phyloP scores from a whole-genome alignment of 1,284 basidiomycete genomes.

The Blastosporella zonata region DNA sequence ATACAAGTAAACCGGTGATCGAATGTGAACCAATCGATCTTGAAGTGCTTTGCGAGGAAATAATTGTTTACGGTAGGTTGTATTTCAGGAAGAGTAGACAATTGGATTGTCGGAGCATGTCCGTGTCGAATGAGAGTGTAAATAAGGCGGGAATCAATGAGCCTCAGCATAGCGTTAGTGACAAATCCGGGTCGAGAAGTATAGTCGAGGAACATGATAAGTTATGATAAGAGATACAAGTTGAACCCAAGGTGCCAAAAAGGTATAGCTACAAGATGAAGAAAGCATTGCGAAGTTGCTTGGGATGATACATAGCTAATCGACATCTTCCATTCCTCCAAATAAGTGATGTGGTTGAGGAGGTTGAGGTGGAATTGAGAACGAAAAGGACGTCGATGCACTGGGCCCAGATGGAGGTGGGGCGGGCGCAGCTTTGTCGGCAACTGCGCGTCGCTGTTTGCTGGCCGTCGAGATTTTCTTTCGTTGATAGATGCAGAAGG shows the following conservation, averaged over 20 bases:
- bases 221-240: conserved; percentile 7
- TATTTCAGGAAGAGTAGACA: no score
- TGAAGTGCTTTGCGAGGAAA: no score
- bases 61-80: no score
- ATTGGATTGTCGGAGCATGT: no score
- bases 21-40: no score
- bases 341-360: background rate
- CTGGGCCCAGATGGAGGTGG: conserved; percentile 5
- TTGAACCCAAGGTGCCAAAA: background rate
- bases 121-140: no score
- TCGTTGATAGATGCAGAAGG: conserved; percentile 50
- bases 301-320: conserved; percentile 2
- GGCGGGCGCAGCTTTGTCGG: conserved; percentile 8
- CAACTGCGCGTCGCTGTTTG: conserved; percentile 9
- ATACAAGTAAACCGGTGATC: no score
- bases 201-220: no score
- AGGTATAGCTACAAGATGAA: conserved; percentile 5
- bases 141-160: no score
- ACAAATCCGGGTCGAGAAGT: no score
- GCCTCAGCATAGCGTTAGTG: no score
- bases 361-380: conserved; percentile 7
- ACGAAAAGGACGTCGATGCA: conserved; percentile 13
- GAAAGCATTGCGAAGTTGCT: background rate
- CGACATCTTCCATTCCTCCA: conserved; percentile 17
- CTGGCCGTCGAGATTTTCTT: conserved; percentile 28